Evolutionary conservation across 164 flowering plant genomes (phyloP), one percentile per base, ranked within the genome.

Genomic region (Stephania yunnanensis): DNA sequence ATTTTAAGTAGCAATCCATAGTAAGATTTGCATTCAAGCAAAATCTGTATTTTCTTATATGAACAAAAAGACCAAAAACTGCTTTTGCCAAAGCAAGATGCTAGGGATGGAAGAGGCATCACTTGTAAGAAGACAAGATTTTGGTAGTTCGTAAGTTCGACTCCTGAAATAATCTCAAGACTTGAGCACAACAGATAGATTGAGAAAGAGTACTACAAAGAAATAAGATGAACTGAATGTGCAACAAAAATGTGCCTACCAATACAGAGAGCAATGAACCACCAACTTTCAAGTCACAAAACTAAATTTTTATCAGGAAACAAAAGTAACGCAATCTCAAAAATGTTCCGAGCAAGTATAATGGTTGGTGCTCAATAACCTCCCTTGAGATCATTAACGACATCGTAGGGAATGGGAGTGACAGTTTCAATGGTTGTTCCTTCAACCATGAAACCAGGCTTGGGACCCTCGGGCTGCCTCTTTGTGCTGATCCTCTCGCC

Each of bases 341-440:
- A 50, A 61, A 61, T 61, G 20, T n/a, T 61, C 66, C 66, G 19
- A 61, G 25, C 66, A 61, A 61, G 25, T n/a, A 20, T 19, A 61
- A 7, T 7, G 9, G 2, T 29, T 63, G 9, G 2, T 29, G 63
- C 52, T 75, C 48, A 78, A 48, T 81, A 81, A 25, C 83, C 79
- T 11, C 81, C 83, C 30, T 81, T 81, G 46, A 78, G 83, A 65
- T 78, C 83, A 36, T 78, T 81, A 17, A 81, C 79, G 8, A 77
- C 82, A 80, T 80, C 80, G 44, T 80, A 81, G 2, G 80, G 85
- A 46, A 80, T 83, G 11, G 85, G 85, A 46, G 83, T 83, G 6
- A 83, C 83, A 2, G 83, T 81, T 44, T 81, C 82, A 10, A 83
- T 52, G 46, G 83, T 83, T 31, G 85, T 79, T 58, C 82, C 83